These are phyloP conservation scores for Musa acuminata DNA, from an alignment of 176 grass and related monocot species.

Conservation along the genomic window DNA sequence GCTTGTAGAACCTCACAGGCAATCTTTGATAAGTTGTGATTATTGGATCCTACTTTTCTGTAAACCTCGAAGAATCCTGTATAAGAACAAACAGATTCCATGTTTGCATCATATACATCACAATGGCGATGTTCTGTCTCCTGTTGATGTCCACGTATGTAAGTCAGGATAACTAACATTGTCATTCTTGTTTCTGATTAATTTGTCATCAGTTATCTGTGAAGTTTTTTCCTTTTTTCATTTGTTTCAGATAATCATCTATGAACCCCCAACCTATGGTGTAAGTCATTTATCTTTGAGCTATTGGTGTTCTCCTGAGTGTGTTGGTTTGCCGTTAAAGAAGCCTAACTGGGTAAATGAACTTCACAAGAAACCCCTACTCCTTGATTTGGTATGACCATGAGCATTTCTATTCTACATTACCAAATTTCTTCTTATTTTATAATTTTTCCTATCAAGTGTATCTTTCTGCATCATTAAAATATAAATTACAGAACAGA, in stretches of 20 bases:
- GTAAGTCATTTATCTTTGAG: conserved; percentile 64
- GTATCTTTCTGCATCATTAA: conserved; percentile 12
- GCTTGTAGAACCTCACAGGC: conserved; percentile 42
- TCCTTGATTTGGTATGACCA: conserved; percentile 65
- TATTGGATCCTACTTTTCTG: conserved; percentile 48
- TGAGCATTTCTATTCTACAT: conserved; percentile 9
- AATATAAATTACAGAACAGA: conserved; percentile 32
- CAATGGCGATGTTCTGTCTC: conserved; percentile 33
- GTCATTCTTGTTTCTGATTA: conserved; percentile 3
- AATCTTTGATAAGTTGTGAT: conserved; percentile 38
- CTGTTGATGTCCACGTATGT: conserved; percentile 81
- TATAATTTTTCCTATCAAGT: conserved; percentile 10
- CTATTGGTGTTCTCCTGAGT: conserved; percentile 35
- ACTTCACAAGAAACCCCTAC: conserved; percentile 36
- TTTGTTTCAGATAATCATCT: conserved; percentile 67
- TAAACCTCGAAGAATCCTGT: conserved; percentile 27
- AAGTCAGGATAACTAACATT: conserved; percentile 34
- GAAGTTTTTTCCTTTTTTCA: conserved; percentile 1
- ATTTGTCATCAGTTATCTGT: conserved; percentile 12
- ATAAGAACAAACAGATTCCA: conserved; percentile 36
- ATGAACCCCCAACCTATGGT: conserved; percentile 58
- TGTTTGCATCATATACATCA: conserved; percentile 45
- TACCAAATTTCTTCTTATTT: not conserved
- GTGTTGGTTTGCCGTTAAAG: conserved; percentile 25
- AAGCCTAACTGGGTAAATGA: conserved; percentile 74